Percentiles rank a stretch among this genome's conserved stretches.
phyloP scores from a whole-genome alignment of 2,329 filamentous ascomycete species.

The Plectosphaerella cucumerina region DNA sequence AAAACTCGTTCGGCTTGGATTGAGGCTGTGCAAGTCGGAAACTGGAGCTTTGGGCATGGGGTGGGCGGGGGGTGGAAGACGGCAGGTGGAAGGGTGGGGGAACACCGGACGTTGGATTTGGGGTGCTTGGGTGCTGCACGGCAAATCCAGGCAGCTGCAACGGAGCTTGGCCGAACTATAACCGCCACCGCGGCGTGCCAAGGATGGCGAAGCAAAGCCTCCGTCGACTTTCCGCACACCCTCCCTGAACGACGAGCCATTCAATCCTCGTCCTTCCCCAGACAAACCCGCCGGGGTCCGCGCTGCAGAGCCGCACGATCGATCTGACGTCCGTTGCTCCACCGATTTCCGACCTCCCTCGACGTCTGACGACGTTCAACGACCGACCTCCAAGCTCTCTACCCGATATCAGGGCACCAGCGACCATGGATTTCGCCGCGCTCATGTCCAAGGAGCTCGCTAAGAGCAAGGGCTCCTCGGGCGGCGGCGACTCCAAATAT shows the following conservation, averaged over 20 bases:
- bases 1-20: not conserved
- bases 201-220: constrained; percentile 1
- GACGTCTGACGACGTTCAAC: not conserved
- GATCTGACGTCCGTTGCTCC: not conserved
- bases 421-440: constrained; percentile 85
- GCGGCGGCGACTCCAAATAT: constrained; percentile 64
- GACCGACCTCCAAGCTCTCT: not conserved
- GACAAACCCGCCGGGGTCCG: not conserved
- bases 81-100: not conserved
- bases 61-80: not conserved
- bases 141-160: not conserved
- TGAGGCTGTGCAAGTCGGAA: constrained; percentile 1
- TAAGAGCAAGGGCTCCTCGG: constrained; percentile 57
- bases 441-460: constrained; percentile 91
- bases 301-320: not conserved
- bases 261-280: not conserved
- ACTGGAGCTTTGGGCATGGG: not conserved
- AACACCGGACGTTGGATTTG: not conserved
- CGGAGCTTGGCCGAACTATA: constrained; percentile 1
- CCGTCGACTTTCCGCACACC: not conserved
- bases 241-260: not conserved
- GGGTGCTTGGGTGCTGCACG: not conserved
- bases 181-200: not conserved
- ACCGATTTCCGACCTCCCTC: not conserved
- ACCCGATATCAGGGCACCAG: not conserved